phyloP scores from a whole-genome alignment of 768 basidiomycete genomes.

The Lanmaoa pseudosensibilis region DNA sequence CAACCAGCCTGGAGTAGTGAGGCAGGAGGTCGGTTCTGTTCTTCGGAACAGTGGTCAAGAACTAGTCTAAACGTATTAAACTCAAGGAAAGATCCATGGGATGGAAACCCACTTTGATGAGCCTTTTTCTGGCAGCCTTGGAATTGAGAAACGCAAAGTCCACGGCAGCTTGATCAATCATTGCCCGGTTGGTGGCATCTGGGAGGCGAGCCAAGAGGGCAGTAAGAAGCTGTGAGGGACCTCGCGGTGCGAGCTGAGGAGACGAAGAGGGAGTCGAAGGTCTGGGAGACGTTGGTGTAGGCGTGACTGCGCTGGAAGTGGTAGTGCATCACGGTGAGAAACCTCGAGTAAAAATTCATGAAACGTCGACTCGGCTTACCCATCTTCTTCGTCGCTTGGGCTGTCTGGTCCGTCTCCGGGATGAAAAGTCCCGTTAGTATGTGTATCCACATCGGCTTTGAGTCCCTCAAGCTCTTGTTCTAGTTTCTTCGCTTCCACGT shows the following conservation, averaged over 20 bases:
- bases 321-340: slow-evolving; percentile 41
- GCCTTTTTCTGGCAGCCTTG: slow-evolving; percentile 90
- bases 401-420: slow-evolving; percentile 8
- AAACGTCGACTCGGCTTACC: slow-evolving; percentile 18
- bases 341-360: slow-evolving; percentile 4
- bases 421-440: slow-evolving; percentile 22
- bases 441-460: slow-evolving; percentile 36
- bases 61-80: slow-evolving; percentile 43
- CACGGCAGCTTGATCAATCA: slow-evolving; percentile 91
- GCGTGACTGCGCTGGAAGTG: slow-evolving; percentile 49
- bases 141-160: slow-evolving; percentile 97
- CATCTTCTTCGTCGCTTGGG: slow-evolving; percentile 32
- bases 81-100: not conserved
- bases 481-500: slow-evolving; percentile 69
- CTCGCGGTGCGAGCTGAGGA: slow-evolving; percentile 77
- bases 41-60: slow-evolving; percentile 80
- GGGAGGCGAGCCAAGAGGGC: slow-evolving; percentile 88
- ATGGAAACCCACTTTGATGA: slow-evolving; percentile 64
- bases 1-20: slow-evolving; percentile 88
- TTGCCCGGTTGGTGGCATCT: slow-evolving; percentile 86
- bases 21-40: slow-evolving; percentile 88
- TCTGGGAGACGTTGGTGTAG: slow-evolving; percentile 68
- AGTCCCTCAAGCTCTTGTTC: slow-evolving; percentile 77
- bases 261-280: slow-evolving; percentile 57
- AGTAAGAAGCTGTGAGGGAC: slow-evolving; percentile 90